Percentiles rank a stretch among this genome's conserved stretches.
phyloP scores from a whole-genome alignment of 805 yeast species.

The Scheffersomyces amazonensis region DNA sequence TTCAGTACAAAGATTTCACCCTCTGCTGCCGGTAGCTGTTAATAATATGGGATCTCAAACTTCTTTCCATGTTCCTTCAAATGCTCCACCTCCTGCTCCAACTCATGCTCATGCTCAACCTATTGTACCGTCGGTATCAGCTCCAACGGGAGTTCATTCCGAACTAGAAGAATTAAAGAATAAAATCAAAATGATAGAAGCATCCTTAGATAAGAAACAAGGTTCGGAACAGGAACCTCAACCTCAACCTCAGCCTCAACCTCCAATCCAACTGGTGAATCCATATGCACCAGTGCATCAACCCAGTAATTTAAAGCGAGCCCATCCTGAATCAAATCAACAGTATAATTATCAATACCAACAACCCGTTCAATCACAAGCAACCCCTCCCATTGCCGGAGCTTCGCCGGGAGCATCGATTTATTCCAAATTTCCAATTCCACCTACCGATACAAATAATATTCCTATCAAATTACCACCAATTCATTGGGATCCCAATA shows the following conservation, averaged over 20 bases:
- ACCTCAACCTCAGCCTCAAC: not conserved
- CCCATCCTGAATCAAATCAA: not conserved
- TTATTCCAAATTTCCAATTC: not conserved
- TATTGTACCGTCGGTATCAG: not conserved
- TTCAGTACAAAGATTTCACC: slow-evolving; percentile 4
- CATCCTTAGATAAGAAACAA: slow-evolving; percentile 8
- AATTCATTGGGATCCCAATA: slow-evolving; percentile 7
- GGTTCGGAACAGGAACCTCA: not conserved
- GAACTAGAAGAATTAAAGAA: slow-evolving; percentile 34
- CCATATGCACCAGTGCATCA: not conserved
- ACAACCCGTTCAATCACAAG: not conserved
- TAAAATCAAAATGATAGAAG: slow-evolving; percentile 45
- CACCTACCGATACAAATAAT: not conserved
- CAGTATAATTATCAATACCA: not conserved
- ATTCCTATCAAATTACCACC: slow-evolving; percentile 9
- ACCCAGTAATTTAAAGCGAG: not conserved
- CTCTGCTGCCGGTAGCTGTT: not conserved
- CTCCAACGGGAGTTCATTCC: slow-evolving; percentile 4
- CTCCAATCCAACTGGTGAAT: not conserved
- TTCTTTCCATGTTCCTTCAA: not conserved
- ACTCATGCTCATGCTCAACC: not conserved
- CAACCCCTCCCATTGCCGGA: not conserved
- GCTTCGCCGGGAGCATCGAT: not conserved
- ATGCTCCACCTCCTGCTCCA: not conserved
- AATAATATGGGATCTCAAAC: slow-evolving; percentile 1